Percentiles rank a stretch among this genome's conserved stretches.
phyloP scores from a whole-genome alignment of 169 alveolate genomes.

The Babesia ovis region DNA sequence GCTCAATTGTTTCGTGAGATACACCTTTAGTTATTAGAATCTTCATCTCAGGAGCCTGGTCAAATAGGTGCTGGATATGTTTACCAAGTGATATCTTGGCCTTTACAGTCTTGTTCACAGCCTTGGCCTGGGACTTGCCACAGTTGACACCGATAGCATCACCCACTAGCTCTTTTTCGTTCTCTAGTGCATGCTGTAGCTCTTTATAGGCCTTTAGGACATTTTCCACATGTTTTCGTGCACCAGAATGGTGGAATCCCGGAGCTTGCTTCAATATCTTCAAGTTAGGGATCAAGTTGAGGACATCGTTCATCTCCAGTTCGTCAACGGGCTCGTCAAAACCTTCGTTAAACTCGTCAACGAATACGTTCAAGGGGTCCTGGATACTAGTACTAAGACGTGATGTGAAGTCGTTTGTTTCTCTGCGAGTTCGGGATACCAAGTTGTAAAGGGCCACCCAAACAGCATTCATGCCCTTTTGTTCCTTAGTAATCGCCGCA shows the following conservation, averaged over 20 bases:
- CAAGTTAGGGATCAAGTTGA: conserved; percentile 59
- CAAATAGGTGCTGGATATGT: conserved; percentile 50
- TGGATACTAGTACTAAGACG: conserved; percentile 21
- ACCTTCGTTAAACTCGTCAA: conserved; percentile 27
- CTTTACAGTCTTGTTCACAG: conserved; percentile 51
- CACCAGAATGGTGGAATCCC: conserved; percentile 41
- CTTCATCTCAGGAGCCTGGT: conserved; percentile 62
- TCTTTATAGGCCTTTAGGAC: conserved; percentile 57
- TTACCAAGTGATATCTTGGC: conserved; percentile 56
- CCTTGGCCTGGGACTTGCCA: conserved; percentile 41
- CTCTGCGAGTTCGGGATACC: conserved; percentile 26
- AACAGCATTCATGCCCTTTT: conserved; percentile 47
- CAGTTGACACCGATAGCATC: conserved; percentile 10
- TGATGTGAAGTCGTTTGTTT: conserved; percentile 7
- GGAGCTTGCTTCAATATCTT: conserved; percentile 38
- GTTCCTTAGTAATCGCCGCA: conserved; percentile 47
- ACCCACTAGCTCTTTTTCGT: conserved; percentile 41
- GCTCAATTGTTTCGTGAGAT: conserved; percentile 16
- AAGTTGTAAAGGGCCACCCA: conserved; percentile 22
- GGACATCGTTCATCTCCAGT: conserved; percentile 45
- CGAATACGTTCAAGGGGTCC: conserved; percentile 23
- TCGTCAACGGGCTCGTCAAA: conserved; percentile 42
- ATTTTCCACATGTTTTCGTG: conserved; percentile 46
- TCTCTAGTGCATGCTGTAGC: conserved; percentile 39
- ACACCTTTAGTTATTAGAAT: conserved; percentile 23